Base-by-base conservation (phyloP, 306 rosid genomes). In the Begonia loranthoides region DNA sequence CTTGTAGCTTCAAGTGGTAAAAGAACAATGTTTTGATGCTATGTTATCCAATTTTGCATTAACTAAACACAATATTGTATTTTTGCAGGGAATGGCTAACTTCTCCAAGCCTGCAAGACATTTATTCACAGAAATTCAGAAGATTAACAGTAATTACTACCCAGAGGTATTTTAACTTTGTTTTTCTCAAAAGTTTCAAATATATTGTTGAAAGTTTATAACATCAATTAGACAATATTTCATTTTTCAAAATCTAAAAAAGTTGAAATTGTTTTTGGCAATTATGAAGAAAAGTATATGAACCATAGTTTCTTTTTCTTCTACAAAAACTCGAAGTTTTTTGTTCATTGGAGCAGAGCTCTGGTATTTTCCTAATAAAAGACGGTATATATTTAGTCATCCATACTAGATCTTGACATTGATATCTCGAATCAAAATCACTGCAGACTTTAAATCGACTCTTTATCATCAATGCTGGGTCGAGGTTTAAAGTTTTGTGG, bases 61-160 rank as follows among this genome's bases (percentile, higher is more conserved):
- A 19, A 19, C 22, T 19, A 19, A 19, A 19, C 22, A 1, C 22
- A 19, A 19, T 19, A 19, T n/a, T 70, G n/a, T 52, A 7, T 65
- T 73, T 53, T 60, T 19, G 21, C 14, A 89, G 97, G 95, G 95
- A 58, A 60, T 85, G 79, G 75, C 90, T 51, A 89, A 79, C 69
- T 89, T 89, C 79, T 89, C 97, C 46, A 89, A 78, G 82, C 79
- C 94, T 15, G 95, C 97, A 10, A 78, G 95, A 55, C 66, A 64
- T 54, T 69, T 89, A 34, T 82, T 89, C 39, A 66, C 66, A 59
- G 95, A 89, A 78, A 89, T 89, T 72, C 95, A 79, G 69, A 89
- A 72, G 73, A 78, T 85, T 39, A 94, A 89, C 51, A 79, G 95
- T 76, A 73, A 54, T 74, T 89, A 85, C 72, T 89, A 89, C 62